A percentile compares a stretch with the other conserved stretches of the same genome.
Evolutionary conservation across 192 early-diverging fungal genomes (phyloP).

Genomic region (Backusella morwellensis): DNA sequence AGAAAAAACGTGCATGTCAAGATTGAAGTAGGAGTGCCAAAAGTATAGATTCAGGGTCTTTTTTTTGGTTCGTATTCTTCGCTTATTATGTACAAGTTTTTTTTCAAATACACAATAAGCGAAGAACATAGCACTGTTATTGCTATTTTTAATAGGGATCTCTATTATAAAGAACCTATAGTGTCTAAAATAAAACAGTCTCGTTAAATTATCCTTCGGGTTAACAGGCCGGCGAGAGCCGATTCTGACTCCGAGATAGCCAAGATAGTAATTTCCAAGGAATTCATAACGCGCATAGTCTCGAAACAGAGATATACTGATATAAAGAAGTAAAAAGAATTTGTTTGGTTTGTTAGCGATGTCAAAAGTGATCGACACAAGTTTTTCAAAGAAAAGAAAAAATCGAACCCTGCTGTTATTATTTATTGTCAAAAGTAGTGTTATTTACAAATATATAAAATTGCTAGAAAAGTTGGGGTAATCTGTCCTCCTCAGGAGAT

Average conservation of each 20-base stretch:
- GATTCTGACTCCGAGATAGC: slow-evolving; percentile 35
- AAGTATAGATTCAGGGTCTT: background rate
- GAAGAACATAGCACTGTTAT: background rate
- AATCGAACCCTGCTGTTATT: background rate
- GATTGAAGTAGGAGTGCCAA: background rate
- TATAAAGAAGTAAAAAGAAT: background rate
- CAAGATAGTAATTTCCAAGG: slow-evolving; percentile 24
- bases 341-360: background rate
- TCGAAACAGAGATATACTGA: background rate
- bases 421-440: background rate
- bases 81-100: background rate
- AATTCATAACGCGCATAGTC: background rate
- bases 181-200: background rate
- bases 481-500: background rate
- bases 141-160: background rate
- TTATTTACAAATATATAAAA: background rate
- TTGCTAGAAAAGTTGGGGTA: background rate
- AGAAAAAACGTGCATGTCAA: background rate
- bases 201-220: slow-evolving; percentile 31
- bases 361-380: background rate
- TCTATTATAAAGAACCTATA: background rate
- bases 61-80: background rate
- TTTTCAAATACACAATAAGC: background rate
- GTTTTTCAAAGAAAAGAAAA: background rate
- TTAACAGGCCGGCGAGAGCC: slow-evolving; percentile 31